Conservation (phyloP, 2,329 filamentous ascomycete species). For the Myrmaecium sp. region DNA sequence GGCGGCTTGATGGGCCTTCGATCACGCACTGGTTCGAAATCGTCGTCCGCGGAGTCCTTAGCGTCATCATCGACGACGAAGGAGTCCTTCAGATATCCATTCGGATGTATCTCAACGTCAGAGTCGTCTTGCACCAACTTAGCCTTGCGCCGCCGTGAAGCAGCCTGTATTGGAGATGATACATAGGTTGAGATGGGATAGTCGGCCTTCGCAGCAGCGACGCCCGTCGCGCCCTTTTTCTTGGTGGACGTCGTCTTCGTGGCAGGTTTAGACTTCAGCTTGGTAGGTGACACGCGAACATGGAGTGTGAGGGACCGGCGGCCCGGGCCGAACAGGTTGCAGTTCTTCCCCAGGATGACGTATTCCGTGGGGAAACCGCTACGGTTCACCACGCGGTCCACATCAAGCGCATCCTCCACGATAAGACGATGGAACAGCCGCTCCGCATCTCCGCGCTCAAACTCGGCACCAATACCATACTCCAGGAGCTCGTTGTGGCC, state of each 20-base stretch:
- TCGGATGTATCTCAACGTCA: conserved; percentile 12
- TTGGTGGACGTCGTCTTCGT: conserved; percentile 13
- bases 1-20: too few relatives aligned
- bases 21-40: conserved; percentile 27
- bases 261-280: conserved; percentile 16
- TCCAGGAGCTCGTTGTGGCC: conserved; percentile 32
- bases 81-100: conserved; percentile 18
- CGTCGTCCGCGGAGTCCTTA: conserved; percentile 23
- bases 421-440: conserved; percentile 67
- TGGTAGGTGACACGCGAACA: conserved; percentile 31
- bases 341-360: conserved; percentile 33
- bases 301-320: conserved; percentile 33
- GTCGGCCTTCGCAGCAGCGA: conserved; percentile 16
- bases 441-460: conserved; percentile 63
- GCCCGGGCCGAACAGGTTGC: conserved; percentile 28
- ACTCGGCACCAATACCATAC: conserved; percentile 49
- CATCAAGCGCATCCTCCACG: conserved; percentile 54
- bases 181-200: conserved; percentile 49
- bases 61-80: conserved; percentile 24
- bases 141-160: conserved; percentile 20
- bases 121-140: conserved; percentile 4
- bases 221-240: conserved; percentile 7
- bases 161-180: conserved; percentile 42
- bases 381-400: conserved; percentile 50
- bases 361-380: conserved; percentile 60